Conservation (phyloP, 371 early-diverging fungal genomes). For the Mucor sp. region DNA sequence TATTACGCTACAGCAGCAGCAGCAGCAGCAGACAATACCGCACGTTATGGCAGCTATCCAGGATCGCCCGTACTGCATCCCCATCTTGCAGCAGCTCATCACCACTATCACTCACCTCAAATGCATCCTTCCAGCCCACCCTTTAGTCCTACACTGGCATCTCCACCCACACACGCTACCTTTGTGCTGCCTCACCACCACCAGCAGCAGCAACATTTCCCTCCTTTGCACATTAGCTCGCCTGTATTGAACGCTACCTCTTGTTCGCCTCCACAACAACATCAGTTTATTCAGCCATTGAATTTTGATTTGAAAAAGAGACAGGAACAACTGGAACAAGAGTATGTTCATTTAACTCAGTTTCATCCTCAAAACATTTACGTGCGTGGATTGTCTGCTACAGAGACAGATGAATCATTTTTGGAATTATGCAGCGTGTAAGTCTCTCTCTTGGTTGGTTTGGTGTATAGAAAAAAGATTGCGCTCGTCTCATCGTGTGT, state of each 20-base stretch:
- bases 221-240: constrained; percentile 44
- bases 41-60: constrained; percentile 36
- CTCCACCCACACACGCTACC: constrained; percentile 33
- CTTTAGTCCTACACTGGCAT: constrained; percentile 42
- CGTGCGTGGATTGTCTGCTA: constrained; percentile 73
- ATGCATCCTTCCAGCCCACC: constrained; percentile 50
- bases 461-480: too few species aligned
- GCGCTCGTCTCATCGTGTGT: neutral
- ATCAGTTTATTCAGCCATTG: constrained; percentile 22
- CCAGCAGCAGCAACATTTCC: constrained; percentile 26
- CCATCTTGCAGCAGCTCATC: constrained; percentile 14
- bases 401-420: constrained; percentile 73
- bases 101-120: constrained; percentile 28
- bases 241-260: constrained; percentile 42
- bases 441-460: too few species aligned
- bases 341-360: constrained; percentile 17
- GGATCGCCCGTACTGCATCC: constrained; percentile 48
- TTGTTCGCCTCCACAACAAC: constrained; percentile 14
- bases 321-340: constrained; percentile 16
- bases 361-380: constrained; percentile 73
- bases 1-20: constrained; percentile 32
- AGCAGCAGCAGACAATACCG: neutral
- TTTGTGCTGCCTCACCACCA: constrained; percentile 33
- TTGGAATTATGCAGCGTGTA: constrained; percentile 59
- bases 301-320: constrained; percentile 8